phyloP scores from a whole-genome alignment of 192 early-diverging fungal species.

The Linnemannia hyalina region DNA sequence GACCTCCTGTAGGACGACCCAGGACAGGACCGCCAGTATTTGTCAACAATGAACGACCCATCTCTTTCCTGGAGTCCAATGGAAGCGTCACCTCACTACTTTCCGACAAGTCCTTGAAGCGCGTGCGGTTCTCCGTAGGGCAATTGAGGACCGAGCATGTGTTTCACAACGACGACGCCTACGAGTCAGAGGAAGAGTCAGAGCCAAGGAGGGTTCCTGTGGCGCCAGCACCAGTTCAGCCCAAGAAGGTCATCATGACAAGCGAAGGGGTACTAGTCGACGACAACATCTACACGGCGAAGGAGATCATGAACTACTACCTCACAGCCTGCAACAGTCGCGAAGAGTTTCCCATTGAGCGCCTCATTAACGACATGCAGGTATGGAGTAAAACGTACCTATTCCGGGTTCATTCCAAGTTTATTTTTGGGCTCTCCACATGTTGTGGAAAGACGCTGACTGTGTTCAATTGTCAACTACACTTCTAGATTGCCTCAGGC shows the following conservation, averaged over 20 bases:
- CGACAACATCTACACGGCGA: slow-evolving; percentile 56
- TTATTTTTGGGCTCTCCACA: slow-evolving; percentile 2
- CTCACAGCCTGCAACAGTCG: slow-evolving; percentile 55
- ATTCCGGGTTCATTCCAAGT: background rate
- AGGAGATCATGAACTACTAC: slow-evolving; percentile 60
- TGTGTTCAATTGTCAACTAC: background rate
- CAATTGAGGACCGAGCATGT: slow-evolving; percentile 66
- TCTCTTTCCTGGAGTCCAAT: slow-evolving; percentile 20
- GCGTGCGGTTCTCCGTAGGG: slow-evolving; percentile 67
- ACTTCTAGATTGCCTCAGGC: slow-evolving; percentile 24
- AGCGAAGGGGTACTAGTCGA: slow-evolving; percentile 40
- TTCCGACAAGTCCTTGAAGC: slow-evolving; percentile 58
- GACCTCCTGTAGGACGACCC: background rate
- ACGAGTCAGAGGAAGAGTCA: slow-evolving; percentile 54
- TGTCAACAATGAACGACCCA: slow-evolving; percentile 29
- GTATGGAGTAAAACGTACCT: slow-evolving; percentile 20
- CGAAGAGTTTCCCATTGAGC: slow-evolving; percentile 59
- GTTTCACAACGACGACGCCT: slow-evolving; percentile 55
- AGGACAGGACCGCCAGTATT: slow-evolving; percentile 34
- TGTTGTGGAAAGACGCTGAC: background rate
- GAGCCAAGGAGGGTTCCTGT: slow-evolving; percentile 27
- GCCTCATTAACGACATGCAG: slow-evolving; percentile 39
- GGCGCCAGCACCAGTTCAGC: slow-evolving; percentile 7
- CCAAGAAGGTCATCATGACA: slow-evolving; percentile 31
- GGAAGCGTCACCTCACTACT: slow-evolving; percentile 27